phyloP scores from a whole-genome alignment of 1,284 basidiomycete genomes.

The Flammula alnicola region DNA sequence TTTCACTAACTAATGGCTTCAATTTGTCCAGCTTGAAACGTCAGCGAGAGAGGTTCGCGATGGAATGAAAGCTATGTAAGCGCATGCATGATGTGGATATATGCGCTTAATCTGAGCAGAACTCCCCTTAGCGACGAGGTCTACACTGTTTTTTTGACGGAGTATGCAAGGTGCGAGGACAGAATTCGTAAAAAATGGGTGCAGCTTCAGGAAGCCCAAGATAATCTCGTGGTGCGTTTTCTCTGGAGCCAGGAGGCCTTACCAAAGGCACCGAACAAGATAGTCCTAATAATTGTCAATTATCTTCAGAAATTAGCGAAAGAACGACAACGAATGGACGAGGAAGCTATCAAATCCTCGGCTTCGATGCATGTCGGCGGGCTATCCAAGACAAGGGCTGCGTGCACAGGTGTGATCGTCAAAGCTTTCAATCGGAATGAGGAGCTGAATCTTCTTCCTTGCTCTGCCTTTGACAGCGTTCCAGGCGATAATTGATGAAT shows the following conservation, averaged over 20 bases:
- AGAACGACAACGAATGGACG: conserved; percentile 13
- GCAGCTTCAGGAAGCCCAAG: conserved; percentile 18
- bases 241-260: not conserved
- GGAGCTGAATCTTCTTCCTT: not conserved
- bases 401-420: conserved; percentile 17
- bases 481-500: conserved; percentile 2
- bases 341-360: conserved; percentile 10
- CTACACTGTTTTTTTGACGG: conserved; percentile 17
- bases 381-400: conserved; percentile 20
- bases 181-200: conserved; percentile 21
- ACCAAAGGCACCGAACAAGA: not conserved
- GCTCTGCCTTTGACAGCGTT: not conserved
- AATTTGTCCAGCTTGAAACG: conserved; percentile 1
- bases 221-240: conserved; percentile 14
- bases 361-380: conserved; percentile 8
- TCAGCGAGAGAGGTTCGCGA: conserved; percentile 13
- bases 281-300: not conserved
- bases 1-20: too few species aligned
- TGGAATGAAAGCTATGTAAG: conserved; percentile 19
- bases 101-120: conserved; percentile 5
- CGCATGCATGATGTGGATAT: conserved; percentile 4
- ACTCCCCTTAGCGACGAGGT: conserved; percentile 14
- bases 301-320: conserved; percentile 11
- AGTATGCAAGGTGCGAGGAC: conserved; percentile 26
- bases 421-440: not conserved